Evolutionary conservation across 768 basidiomycete genomes (phyloP), one percentile per base, ranked within the genome.

Genomic region (Rhizopogon vinicolor): DNA sequence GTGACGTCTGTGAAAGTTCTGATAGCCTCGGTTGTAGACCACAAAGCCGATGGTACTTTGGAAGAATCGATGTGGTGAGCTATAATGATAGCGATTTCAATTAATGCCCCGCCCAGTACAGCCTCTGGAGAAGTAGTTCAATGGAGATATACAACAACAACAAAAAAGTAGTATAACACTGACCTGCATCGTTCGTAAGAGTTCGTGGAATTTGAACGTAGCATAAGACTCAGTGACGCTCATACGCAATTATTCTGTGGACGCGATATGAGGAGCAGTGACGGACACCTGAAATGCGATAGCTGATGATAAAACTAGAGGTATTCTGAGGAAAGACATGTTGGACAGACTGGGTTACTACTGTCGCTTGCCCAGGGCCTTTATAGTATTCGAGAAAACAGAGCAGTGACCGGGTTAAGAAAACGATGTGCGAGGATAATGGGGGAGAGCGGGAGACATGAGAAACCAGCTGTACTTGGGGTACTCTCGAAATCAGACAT

Each of bases 261-360:
- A 25, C 4, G 25, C 66, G 44, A 60, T 56, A 44, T 76, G 64
- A 14, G 79, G 79, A 54, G 79, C 75, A 1, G 79, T 79, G 8
- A 70, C 25, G 25, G 25, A 25, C 25, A 25, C 25, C 25, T 25
- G 25, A 25, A 25, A 25, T 25, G 25, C 74, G 40, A 73, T 57
- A 64, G 74, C 73, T 40, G 75, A 73, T 29, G 73, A 62, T 18
- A 77, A 55, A 44, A 77, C 67, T 59, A 72, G 74, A 8, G 77
- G 74, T 52, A 79, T 65, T 60, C 73, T 76, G 41, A 75, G 43
- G 35, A 75, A 59, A 25, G 70, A 62, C 62, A 65, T 65, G 57
- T 58, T 66, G 25, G 8, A 33, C 31, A 7, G 31, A 33, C 9
- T 33, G 25, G 31, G 31, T 33, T 33, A 33, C 31, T 33, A 33